Conservation (phyloP, 148 eudicot species). For the Rhododendron simsii region DNA sequence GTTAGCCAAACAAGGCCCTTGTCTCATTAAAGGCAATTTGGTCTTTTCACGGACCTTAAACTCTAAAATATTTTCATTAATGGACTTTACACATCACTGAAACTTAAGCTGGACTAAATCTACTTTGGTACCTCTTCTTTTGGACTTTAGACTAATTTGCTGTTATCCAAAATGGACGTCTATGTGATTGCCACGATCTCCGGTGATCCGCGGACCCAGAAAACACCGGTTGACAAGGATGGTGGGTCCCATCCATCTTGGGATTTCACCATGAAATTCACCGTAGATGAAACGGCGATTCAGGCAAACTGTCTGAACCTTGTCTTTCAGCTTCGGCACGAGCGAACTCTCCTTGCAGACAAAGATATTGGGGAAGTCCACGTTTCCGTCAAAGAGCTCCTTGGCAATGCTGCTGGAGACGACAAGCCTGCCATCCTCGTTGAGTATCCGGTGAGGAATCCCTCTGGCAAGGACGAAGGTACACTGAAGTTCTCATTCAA, state of each 20-base stretch:
- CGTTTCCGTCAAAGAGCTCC: conserved; percentile 34
- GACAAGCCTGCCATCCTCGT: conserved; percentile 11
- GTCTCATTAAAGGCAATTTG: no score
- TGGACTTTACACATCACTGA: no score
- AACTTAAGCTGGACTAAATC: no score
- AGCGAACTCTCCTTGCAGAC: conserved; percentile 34
- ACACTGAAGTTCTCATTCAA: conserved; percentile 18
- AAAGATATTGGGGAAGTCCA: conserved; percentile 45
- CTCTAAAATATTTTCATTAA: no score
- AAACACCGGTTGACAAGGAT: conserved; percentile 42
- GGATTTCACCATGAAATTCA: conserved; percentile 38
- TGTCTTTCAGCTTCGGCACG: conserved; percentile 28
- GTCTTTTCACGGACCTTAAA: no score
- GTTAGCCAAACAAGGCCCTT: no score
- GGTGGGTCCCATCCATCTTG: conserved; percentile 42
- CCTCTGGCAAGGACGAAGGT: conserved; percentile 8
- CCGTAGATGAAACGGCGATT: conserved; percentile 26
- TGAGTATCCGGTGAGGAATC: conserved; percentile 29
- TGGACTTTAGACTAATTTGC: no score
- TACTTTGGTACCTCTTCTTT: no score
- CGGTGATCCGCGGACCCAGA: conserved; percentile 31
- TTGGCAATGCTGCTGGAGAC: conserved; percentile 16
- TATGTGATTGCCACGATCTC: conserved; percentile 30
- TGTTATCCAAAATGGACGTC: conserved; percentile 48
- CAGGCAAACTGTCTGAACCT: conserved; percentile 11